Evolutionary conservation across 1,284 basidiomycete species (phyloP).

Genomic region (Leccinum fallax): DNA sequence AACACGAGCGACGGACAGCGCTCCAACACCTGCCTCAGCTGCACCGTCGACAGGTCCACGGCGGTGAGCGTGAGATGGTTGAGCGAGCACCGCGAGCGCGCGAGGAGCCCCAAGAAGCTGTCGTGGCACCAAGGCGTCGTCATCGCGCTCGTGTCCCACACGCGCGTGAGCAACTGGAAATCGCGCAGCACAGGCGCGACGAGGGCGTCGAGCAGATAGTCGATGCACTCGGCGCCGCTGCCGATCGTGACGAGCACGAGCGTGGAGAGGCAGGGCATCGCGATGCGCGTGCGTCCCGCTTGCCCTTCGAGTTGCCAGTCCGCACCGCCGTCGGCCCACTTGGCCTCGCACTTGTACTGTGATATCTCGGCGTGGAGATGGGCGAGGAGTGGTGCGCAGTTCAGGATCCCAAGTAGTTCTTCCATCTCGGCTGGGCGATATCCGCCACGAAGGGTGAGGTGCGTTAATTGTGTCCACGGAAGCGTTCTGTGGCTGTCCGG

Average conservation of each 20-base stretch:
- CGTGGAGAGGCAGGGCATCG: constrained; percentile 33
- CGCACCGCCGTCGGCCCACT: constrained; percentile 23
- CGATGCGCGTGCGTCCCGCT: constrained; percentile 17
- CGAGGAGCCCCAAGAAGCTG: constrained; percentile 26
- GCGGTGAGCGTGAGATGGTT: constrained; percentile 35
- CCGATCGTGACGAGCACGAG: constrained; percentile 36
- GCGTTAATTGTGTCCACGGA: constrained; percentile 34
- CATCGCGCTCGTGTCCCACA: constrained; percentile 34
- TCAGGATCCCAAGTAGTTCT: constrained; percentile 28
- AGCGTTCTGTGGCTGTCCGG: constrained; percentile 32
- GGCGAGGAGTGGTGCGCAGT: constrained; percentile 27
- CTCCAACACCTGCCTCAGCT: constrained; percentile 30
- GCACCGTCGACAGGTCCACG: constrained; percentile 22
- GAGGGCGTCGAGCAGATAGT: constrained; percentile 30
- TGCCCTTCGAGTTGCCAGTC: neutral
- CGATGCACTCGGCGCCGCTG: constrained; percentile 29
- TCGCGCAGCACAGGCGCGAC: constrained; percentile 26
- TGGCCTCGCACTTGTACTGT: constrained; percentile 30
- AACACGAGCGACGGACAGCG: constrained; percentile 33
- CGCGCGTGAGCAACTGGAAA: constrained; percentile 35
- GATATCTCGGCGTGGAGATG: constrained; percentile 37
- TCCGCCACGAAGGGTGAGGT: constrained; percentile 34
- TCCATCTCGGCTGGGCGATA: constrained; percentile 32
- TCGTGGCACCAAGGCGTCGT: constrained; percentile 32
- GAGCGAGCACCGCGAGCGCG: constrained; percentile 30